These are phyloP conservation scores for Didymella lethalis DNA, from an alignment of 2,329 filamentous ascomycete species.

Conservation along the genomic window DNA sequence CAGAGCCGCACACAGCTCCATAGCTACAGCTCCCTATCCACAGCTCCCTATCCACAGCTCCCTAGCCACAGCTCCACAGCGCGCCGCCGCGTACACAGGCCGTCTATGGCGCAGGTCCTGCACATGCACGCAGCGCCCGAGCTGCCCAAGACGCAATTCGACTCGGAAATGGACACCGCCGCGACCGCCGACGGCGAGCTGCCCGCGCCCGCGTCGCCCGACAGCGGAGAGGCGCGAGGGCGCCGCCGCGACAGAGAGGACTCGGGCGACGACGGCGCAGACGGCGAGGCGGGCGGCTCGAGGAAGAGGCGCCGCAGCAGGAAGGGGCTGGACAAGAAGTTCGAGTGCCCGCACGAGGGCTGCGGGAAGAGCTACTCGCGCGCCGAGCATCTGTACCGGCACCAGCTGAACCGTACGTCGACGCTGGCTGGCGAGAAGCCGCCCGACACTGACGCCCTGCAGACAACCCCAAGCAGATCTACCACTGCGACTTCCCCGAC, in stretches of 20 bases:
- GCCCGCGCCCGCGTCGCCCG: conserved; percentile 45
- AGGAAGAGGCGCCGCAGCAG: conserved; percentile 73
- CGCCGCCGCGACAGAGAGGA: conserved; percentile 49
- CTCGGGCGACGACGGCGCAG: conserved; percentile 38
- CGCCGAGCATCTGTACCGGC: conserved; percentile 94
- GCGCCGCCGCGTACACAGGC: conserved; percentile 10
- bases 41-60: neutral
- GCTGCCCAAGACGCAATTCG: conserved; percentile 46
- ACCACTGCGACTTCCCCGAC: conserved; percentile 89
- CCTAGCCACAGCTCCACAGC: neutral
- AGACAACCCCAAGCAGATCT: conserved; percentile 95
- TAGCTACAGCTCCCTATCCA: neutral
- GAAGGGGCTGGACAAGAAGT: conserved; percentile 79
- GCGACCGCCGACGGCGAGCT: conserved; percentile 39
- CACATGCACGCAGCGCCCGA: conserved; percentile 50
- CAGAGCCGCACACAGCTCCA: neutral
- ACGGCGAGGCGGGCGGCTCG: conserved; percentile 43
- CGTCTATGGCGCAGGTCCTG: conserved; percentile 48
- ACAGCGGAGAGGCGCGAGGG: conserved; percentile 47
- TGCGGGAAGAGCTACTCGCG: conserved; percentile 97
- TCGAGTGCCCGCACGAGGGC: conserved; percentile 76
- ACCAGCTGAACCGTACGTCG: conserved; percentile 87
- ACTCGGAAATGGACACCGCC: conserved; percentile 47
- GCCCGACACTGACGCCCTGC: conserved; percentile 24
- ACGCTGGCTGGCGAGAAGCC: neutral